Evolutionary conservation across 768 basidiomycete genomes (phyloP).

Genomic region (Amanita molliuscula): DNA sequence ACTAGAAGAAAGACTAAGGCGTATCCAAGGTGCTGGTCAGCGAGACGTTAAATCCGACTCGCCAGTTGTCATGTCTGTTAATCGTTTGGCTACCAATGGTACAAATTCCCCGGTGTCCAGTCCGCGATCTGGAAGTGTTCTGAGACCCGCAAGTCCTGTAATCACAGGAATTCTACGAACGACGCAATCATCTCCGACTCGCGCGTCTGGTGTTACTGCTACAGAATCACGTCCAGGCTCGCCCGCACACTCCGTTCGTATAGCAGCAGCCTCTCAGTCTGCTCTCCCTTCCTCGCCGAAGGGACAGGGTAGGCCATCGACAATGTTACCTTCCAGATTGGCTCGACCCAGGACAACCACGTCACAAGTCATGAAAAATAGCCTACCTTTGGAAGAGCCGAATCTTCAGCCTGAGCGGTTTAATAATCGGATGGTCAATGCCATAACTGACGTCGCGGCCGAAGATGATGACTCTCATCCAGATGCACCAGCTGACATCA

Average conservation of each 20-base stretch:
- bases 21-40: constrained; percentile 59
- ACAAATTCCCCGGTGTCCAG: constrained; percentile 10
- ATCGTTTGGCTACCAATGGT: constrained; percentile 18
- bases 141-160: constrained; percentile 21
- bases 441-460: neutral
- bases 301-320: constrained; percentile 47
- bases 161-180: constrained; percentile 20
- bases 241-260: constrained; percentile 23
- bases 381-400: constrained; percentile 19
- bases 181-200: constrained; percentile 34
- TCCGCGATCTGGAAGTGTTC: constrained; percentile 11
- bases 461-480: constrained; percentile 22
- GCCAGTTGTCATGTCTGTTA: constrained; percentile 33
- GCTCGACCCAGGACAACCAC: constrained; percentile 52
- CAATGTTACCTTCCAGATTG: constrained; percentile 64
- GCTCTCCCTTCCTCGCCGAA: constrained; percentile 32
- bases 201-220: constrained; percentile 28
- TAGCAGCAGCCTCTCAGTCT: constrained; percentile 10
- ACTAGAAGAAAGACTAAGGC: constrained; percentile 80
- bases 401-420: constrained; percentile 4
- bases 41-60: constrained; percentile 26
- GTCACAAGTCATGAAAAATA: constrained; percentile 14
- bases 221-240: constrained; percentile 28
- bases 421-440: constrained; percentile 3
- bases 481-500: constrained; percentile 48